Evolutionary conservation across 495 filamentous ascomycete genomes (phyloP), one percentile per base, ranked within the genome.

Genomic region (Neurospora sp.): DNA sequence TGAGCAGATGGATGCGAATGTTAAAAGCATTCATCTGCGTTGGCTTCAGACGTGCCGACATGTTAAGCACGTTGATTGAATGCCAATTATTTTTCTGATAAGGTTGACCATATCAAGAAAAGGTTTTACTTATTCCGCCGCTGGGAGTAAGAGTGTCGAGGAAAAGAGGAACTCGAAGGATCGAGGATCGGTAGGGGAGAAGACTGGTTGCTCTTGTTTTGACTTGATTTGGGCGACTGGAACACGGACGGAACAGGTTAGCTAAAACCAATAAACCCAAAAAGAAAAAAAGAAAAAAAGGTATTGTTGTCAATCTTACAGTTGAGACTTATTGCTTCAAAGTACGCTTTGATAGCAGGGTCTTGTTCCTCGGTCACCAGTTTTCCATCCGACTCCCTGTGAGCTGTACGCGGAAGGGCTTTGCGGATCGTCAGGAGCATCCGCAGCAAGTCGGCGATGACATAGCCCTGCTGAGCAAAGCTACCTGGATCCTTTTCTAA

Each of bases 351-450:
- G 1, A 87, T 83, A 14, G 82, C 81, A 70, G 85, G 82, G 71
- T 88, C 88, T 65, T 84, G 83, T 12, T 86, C 88, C 22, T 88
- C 83, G 0, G 84, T 84, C 5, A 85, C 81, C 46, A 93, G 75
- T 37, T 88, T 82, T 11, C 87, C 87, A 70, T 88, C 88, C 0
- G 85, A 80, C n/a, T 84, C 83, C 7, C 82, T 78, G 35, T 83
- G 79, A 20, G 78, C 79, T 0, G 88, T 89, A 76, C 89, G 89
- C 5, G 91, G 91, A 1, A 90, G 89, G 9, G 92, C 83, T 70
- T 88, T 89, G 41, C 93, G 89, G 81, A 94, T 93, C 70, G 86
- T 85, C 41, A 94, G 83, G 18, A 97, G 82, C 90, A 93, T 94
- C 72, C 88, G 83, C 31, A 96, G 77, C 48, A 94, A 88, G 42